A percentile compares a stretch with the other conserved stretches of the same genome.
Evolutionary conservation across 495 filamentous ascomycete genomes (phyloP).

Genomic region (Aspergillus biplanus): DNA sequence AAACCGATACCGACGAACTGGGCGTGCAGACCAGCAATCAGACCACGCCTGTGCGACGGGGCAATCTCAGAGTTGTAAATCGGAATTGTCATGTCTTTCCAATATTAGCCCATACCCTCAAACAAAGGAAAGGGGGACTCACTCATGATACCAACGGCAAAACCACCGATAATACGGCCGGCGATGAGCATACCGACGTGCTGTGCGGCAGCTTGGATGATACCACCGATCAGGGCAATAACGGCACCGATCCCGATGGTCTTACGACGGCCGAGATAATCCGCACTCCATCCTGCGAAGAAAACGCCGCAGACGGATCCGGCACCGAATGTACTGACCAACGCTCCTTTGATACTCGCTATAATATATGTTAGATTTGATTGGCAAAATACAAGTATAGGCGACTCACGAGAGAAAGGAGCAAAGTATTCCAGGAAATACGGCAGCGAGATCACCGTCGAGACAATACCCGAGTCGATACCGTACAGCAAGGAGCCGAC

Average conservation of each 20-base stretch:
- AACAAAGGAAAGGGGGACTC: too few relatives aligned
- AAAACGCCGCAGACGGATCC: constrained; percentile 18
- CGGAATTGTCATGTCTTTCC: constrained; percentile 14
- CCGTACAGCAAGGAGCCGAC: constrained; percentile 17
- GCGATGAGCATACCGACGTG: constrained; percentile 20
- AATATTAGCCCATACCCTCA: too few relatives aligned
- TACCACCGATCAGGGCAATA: constrained; percentile 16
- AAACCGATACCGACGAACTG: constrained; percentile 20
- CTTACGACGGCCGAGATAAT: constrained; percentile 16
- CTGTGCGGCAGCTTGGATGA: constrained; percentile 14
- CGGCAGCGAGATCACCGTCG: constrained; percentile 13
- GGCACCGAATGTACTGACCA: constrained; percentile 15
- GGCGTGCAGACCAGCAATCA: constrained; percentile 19
- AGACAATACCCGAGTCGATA: constrained; percentile 19
- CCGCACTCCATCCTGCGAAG: constrained; percentile 18
- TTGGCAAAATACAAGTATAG: too few relatives aligned
- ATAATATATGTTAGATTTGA: constrained; percentile 1
- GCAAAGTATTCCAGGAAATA: constrained; percentile 14
- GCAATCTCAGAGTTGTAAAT: constrained; percentile 20
- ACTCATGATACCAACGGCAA: constrained; percentile 19
- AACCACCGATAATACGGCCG: constrained; percentile 12
- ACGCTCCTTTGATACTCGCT: constrained; percentile 13
- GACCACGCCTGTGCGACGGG: constrained; percentile 17
- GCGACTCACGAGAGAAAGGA: constrained; percentile 10
- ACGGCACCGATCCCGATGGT: constrained; percentile 15